Evolutionary conservation across 2,329 filamentous ascomycete genomes (phyloP), one percentile per base, ranked within the genome.

Genomic region (Sporothrix brunneoviolacea): DNA sequence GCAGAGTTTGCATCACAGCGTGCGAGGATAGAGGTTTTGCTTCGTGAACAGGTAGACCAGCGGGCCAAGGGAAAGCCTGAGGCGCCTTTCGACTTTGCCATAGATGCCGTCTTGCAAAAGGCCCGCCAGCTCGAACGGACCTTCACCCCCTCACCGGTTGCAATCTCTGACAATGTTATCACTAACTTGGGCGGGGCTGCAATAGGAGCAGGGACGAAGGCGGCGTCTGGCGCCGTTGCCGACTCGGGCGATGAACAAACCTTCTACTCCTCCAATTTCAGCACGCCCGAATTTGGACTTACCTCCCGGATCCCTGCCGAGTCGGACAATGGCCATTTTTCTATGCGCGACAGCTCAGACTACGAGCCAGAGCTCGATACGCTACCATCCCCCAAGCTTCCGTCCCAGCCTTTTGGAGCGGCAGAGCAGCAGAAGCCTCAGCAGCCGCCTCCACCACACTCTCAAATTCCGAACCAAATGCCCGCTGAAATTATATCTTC

Each of bases 211-310:
- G 32, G 28, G 8, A 36, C 27, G 16, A 22, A 39, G 21, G 35
- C n/a, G 12, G 30, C 21, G 12, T 39, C 48, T 8, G 40, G 40
- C 38, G 54, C 52, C 58, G 70, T 79, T 63, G 86, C 77, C 76
- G 88, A 91, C 67, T 93, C 88, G 32, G 88, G 90, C 70, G 90
- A 96, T 69, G 86, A 94, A 65, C 90, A 94, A 64, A 93, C 90
- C 36, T 95, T 95, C 68, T 96, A 97, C 74, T 96, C 91, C 58
- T 96, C 91, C 70, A 88, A 86, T 71, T 84, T 91, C 73, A 87
- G 91, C 65, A 95, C 90, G 57, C 79, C 80, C 54, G 74, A 80
- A 50, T 75, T 73, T 27, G 71, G 69, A 44, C 68, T 71, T 53
- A 70, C 71, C 35, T 69, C 73, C 24, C 71, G 70, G 52, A 60